Conservation (phyloP, 495 filamentous ascomycete species). For the Penicillium simplicissimum region DNA sequence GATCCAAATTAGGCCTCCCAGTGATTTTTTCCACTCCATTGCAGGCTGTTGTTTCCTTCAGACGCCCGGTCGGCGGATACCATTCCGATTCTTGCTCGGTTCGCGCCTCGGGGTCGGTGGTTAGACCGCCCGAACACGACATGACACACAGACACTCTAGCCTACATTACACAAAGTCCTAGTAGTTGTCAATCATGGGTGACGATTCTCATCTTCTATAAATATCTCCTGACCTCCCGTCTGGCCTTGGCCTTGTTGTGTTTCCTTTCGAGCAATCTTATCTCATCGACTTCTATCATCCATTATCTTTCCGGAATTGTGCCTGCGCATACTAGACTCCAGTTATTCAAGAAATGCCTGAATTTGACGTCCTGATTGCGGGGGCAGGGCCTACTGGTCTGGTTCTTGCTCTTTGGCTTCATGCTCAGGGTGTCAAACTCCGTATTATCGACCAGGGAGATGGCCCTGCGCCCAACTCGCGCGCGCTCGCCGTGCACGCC, state of each 20-base stretch:
- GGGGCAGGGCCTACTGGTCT: constrained; percentile 48
- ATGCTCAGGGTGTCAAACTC: constrained; percentile 33
- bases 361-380: constrained; percentile 39
- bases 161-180: neutral
- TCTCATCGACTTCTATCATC: neutral
- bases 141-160: neutral
- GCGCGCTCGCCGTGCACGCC: constrained; percentile 42
- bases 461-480: constrained; percentile 31
- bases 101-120: constrained; percentile 19
- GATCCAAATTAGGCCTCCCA: no score
- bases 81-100: constrained; percentile 4
- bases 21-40: no score
- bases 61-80: constrained; percentile 17
- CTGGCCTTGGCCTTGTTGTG: neutral
- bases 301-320: neutral
- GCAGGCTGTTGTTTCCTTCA: no score
- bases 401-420: constrained; percentile 41
- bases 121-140: constrained; percentile 14
- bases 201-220: neutral
- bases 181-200: neutral
- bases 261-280: neutral
- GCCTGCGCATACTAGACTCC: neutral
- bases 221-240: neutral
- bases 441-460: constrained; percentile 40
- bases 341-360: constrained; percentile 10